Percentiles rank a stretch among this genome's conserved stretches.
Evolutionary conservation across 192 early-diverging fungal genomes (phyloP).

Genomic region (Chytriomyces sp.): DNA sequence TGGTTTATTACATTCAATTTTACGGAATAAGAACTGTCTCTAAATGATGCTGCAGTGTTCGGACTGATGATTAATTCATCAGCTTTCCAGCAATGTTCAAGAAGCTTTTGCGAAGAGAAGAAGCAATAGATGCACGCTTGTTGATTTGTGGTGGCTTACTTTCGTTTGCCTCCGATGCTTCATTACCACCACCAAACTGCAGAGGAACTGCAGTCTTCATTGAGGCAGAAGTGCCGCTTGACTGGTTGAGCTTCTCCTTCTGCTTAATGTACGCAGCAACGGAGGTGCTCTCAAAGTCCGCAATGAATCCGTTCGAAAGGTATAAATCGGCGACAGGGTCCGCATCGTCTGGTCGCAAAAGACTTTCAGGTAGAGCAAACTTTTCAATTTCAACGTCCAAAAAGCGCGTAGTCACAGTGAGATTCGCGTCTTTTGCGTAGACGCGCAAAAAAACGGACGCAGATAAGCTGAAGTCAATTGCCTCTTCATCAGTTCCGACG

Average conservation of each 20-base stretch:
- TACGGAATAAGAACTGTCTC: too few relatives aligned
- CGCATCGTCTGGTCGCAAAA: slow-evolving; percentile 1
- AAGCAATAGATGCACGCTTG: too few relatives aligned
- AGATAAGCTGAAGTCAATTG: background rate
- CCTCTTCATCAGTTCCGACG: background rate
- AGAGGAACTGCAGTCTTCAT: background rate
- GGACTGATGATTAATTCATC: too few relatives aligned
- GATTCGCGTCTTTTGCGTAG: slow-evolving; percentile 5
- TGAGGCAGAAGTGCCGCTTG: background rate
- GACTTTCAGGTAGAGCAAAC: background rate
- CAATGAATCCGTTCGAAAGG: background rate
- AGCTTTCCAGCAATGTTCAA: too few relatives aligned
- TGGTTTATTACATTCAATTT: too few relatives aligned
- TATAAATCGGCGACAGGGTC: slow-evolving; percentile 30
- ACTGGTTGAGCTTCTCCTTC: background rate
- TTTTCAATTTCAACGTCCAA: background rate
- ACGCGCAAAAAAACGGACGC: slow-evolving; percentile 16
- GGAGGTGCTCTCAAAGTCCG: background rate
- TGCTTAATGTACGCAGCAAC: background rate
- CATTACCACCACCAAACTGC: background rate
- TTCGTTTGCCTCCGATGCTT: too few relatives aligned
- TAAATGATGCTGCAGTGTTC: too few relatives aligned
- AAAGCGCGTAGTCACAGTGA: slow-evolving; percentile 5
- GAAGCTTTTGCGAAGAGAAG: too few relatives aligned
- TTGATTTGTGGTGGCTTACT: too few relatives aligned